phyloP scores from a whole-genome alignment of 2,329 filamentous ascomycete genomes.

The Xylaria multiplex region DNA sequence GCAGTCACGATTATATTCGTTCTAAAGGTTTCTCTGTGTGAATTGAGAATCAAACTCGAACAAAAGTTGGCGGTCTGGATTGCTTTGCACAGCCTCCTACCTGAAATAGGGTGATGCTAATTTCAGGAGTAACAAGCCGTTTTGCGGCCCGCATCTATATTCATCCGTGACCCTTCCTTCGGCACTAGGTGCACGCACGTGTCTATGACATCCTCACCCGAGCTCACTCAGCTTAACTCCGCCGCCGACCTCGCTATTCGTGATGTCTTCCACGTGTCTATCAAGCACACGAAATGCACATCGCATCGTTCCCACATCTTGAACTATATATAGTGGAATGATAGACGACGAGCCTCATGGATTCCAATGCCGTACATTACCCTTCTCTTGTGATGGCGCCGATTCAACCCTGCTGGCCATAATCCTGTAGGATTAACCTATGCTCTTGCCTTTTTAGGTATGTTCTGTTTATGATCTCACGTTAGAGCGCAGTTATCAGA shows the following conservation, averaged over 20 bases:
- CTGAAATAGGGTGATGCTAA: not conserved
- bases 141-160: constrained; percentile 10
- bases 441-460: constrained; percentile 25
- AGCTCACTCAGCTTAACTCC: not conserved
- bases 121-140: not conserved
- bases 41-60: no score
- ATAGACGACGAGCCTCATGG: not conserved
- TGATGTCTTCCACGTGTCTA: not conserved
- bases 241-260: not conserved
- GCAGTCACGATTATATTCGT: no score
- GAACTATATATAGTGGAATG: constrained; percentile 19
- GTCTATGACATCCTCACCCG: not conserved
- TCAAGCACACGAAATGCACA: constrained; percentile 4
- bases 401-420: not conserved
- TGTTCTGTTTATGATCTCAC: constrained; percentile 12
- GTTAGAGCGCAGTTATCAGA: constrained; percentile 7
- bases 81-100: constrained; percentile 20
- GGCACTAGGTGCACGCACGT: not conserved
- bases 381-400: not conserved
- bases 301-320: not conserved
- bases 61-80: not conserved
- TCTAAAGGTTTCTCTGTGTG: not conserved
- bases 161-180: constrained; percentile 10
- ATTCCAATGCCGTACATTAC: not conserved
- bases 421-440: constrained; percentile 31